These are phyloP conservation scores for Vigna trinervia DNA, from an alignment of 306 rosid species.

Conservation along the genomic window DNA sequence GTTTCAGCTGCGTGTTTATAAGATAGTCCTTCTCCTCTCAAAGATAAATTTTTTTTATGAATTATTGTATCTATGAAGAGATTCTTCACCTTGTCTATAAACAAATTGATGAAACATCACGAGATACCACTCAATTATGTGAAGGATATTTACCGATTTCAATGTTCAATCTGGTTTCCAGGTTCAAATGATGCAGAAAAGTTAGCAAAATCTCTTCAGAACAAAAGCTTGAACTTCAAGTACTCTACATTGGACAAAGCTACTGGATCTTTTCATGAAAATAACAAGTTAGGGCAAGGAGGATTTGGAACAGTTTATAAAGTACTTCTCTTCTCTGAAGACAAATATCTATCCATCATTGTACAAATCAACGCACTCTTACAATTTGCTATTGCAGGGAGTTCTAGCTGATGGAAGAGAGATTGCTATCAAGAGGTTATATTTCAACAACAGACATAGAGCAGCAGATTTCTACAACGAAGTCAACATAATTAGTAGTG, in stretches of 20 bases:
- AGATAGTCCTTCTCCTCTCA: not conserved
- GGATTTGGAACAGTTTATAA: slow-evolving; percentile 95
- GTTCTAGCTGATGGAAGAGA: slow-evolving; percentile 84
- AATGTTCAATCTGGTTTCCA: slow-evolving; percentile 36
- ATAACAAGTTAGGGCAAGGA: slow-evolving; percentile 92
- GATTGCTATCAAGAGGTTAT: slow-evolving; percentile 92
- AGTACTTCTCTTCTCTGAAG: slow-evolving; percentile 53
- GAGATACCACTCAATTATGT: not conserved
- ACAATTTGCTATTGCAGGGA: slow-evolving; percentile 51
- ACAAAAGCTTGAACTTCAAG: slow-evolving; percentile 86
- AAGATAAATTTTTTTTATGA: not conserved
- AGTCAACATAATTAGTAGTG: slow-evolving; percentile 83
- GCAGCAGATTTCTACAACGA: slow-evolving; percentile 89
- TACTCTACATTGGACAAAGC: slow-evolving; percentile 89
- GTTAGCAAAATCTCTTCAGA: slow-evolving; percentile 67
- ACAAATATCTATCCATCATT: slow-evolving; percentile 17
- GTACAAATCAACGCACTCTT: slow-evolving; percentile 15
- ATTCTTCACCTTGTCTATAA: slow-evolving; percentile 15
- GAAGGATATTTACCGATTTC: slow-evolving; percentile 30
- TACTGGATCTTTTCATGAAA: slow-evolving; percentile 63
- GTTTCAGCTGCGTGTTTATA: not conserved
- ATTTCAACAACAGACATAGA: slow-evolving; percentile 83
- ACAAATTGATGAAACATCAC: slow-evolving; percentile 14
- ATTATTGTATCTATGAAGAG: not conserved
- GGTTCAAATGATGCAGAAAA: slow-evolving; percentile 77